phyloP scores from a whole-genome alignment of 139 green algal genomes.

The Chlorella sp. region DNA sequence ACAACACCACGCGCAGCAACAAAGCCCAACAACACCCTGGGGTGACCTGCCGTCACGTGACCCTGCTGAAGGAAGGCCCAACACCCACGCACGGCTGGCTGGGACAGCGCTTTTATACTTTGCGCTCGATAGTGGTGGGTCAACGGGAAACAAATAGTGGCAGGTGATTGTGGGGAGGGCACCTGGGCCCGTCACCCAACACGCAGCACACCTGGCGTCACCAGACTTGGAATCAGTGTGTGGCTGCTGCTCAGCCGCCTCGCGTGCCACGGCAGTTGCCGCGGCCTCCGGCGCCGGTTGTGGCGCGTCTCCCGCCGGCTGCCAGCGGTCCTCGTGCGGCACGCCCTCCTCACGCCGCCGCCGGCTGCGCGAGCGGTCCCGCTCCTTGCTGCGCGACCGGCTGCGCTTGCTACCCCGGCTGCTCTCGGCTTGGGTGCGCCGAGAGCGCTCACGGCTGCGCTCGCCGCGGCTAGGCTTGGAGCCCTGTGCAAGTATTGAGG shows the following conservation, averaged over 20 bases:
- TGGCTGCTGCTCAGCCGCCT: background rate
- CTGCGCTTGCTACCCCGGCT: too few species aligned
- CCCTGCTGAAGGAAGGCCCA: background rate
- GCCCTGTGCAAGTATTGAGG: background rate
- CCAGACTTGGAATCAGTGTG: constrained; percentile 1
- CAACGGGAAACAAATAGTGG: constrained; percentile 33
- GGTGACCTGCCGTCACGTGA: background rate
- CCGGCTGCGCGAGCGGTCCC: background rate
- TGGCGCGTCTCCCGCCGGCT: background rate
- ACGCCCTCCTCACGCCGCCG: constrained; percentile 2
- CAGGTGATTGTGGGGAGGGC: background rate
- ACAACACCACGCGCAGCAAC: too few species aligned
- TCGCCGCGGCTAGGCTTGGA: constrained; percentile 13
- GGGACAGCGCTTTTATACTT: constrained; percentile 11
- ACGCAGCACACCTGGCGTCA: constrained; percentile 26
- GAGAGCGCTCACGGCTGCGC: constrained; percentile 10
- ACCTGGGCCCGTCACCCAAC: background rate
- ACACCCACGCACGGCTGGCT: too few species aligned
- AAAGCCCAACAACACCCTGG: background rate
- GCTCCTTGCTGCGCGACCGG: too few species aligned
- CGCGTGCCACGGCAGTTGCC: too few species aligned
- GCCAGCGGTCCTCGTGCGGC: constrained; percentile 11
- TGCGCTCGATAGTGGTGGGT: constrained; percentile 7
- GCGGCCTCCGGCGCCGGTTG: background rate
- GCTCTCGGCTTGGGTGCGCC: background rate